These are phyloP conservation scores for Capronia americana DNA, from an alignment of 2,329 filamentous ascomycete species.

Conservation along the genomic window DNA sequence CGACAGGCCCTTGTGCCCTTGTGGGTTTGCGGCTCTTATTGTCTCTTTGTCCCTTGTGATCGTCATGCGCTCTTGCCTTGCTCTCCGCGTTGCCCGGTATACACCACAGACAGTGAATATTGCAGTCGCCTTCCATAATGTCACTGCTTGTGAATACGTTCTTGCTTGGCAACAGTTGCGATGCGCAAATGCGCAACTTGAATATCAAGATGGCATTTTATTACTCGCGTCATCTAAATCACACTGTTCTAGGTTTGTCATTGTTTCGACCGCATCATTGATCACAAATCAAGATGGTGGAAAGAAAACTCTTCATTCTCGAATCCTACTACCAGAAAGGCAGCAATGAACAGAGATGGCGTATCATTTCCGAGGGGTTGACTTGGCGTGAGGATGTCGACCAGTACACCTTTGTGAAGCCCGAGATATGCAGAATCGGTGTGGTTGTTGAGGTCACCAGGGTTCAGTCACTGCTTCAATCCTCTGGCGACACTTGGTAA, in stretches of 20 bases:
- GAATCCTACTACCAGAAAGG: constrained; percentile 24
- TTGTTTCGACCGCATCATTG: not conserved
- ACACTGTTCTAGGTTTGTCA: constrained; percentile 1
- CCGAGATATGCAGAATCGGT: constrained; percentile 23
- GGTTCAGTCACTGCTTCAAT: constrained; percentile 23
- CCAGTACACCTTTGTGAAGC: constrained; percentile 21
- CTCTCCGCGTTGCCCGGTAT: not conserved
- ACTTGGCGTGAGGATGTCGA: constrained; percentile 23
- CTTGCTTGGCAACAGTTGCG: not conserved
- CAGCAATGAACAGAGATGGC: constrained; percentile 20
- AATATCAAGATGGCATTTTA: not conserved
- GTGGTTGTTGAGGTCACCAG: constrained; percentile 26
- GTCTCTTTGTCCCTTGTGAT: constrained; percentile 11
- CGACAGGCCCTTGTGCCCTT: not conserved
- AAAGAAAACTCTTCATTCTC: constrained; percentile 30
- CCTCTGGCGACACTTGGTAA: constrained; percentile 24
- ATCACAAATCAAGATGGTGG: constrained; percentile 18
- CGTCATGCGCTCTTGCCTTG: not conserved
- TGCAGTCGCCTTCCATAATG: constrained; percentile 3
- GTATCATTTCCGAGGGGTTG: constrained; percentile 21
- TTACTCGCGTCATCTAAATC: not conserved
- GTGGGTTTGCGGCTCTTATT: not conserved
- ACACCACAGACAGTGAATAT: not conserved
- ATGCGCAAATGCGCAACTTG: not conserved
- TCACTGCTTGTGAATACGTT: not conserved